Evolutionary conservation across 257 asterid genomes (phyloP).

Genomic region (Penstemon davidsonii): DNA sequence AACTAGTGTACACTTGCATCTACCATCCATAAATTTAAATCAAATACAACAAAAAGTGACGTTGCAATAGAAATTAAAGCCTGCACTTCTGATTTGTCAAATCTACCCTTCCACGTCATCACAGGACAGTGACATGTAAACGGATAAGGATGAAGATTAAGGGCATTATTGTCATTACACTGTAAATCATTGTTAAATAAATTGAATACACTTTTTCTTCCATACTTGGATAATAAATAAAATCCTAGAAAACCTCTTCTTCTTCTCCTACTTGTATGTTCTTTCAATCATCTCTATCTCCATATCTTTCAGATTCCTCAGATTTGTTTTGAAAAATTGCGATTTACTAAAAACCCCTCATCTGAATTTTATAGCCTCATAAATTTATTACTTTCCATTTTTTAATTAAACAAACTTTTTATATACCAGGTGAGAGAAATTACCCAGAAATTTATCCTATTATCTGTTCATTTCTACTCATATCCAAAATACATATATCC

Average conservation of each 20-base stretch:
- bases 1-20: too few relatives aligned
- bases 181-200: neutral
- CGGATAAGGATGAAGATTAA: constrained; percentile 36
- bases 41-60: constrained; percentile 2
- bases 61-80: neutral
- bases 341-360: constrained; percentile 18
- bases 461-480: constrained; percentile 35
- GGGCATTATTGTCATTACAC: constrained; percentile 28
- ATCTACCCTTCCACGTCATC: constrained; percentile 28
- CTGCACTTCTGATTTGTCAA: neutral
- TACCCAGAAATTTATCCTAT: constrained; percentile 25
- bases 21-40: neutral
- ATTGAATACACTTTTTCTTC: neutral
- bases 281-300: constrained; percentile 29
- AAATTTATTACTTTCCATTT: constrained; percentile 13
- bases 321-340: constrained; percentile 29
- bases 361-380: constrained; percentile 41
- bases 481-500: constrained; percentile 12
- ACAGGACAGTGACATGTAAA: constrained; percentile 25
- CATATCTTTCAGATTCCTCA: constrained; percentile 33
- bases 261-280: constrained; percentile 19
- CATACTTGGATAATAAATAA: neutral
- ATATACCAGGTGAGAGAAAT: constrained; percentile 29
- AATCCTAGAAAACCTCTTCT: constrained; percentile 10
- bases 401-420: neutral